A percentile compares a stretch with the other conserved stretches of the same genome.
phyloP scores from a whole-genome alignment of 352 stramenopile species.

The Pythium plurisporium region DNA sequence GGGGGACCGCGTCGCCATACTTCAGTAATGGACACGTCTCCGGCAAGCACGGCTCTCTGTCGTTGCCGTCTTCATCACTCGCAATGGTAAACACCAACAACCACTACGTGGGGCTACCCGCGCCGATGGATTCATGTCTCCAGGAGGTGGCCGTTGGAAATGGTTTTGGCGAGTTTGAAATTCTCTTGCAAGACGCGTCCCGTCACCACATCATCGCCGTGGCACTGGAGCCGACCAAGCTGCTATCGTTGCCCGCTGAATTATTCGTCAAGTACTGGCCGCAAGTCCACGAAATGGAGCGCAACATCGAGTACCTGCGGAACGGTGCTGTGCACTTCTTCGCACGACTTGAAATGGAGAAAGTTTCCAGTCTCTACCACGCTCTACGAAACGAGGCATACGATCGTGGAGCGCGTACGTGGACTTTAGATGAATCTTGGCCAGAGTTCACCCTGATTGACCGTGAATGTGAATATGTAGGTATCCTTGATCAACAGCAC shows the following conservation, averaged over 20 bases:
- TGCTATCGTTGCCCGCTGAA: constrained; percentile 46
- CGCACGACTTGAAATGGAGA: constrained; percentile 41
- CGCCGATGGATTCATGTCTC: constrained; percentile 24
- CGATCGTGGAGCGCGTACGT: constrained; percentile 40
- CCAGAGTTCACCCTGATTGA: too few relatives aligned
- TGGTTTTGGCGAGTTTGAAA: constrained; percentile 66
- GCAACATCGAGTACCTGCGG: constrained; percentile 47
- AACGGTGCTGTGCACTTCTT: constrained; percentile 34
- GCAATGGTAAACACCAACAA: neutral
- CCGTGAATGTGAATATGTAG: constrained; percentile 20
- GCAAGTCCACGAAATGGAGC: constrained; percentile 22
- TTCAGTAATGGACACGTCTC: too few relatives aligned
- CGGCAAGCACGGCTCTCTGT: neutral
- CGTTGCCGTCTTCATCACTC: neutral
- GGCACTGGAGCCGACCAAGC: constrained; percentile 40
- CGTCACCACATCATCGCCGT: constrained; percentile 33
- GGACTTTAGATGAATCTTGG: too few relatives aligned
- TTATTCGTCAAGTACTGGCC: constrained; percentile 52
- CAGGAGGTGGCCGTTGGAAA: constrained; percentile 33
- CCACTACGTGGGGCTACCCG: constrained; percentile 4
- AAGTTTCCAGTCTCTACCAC: constrained; percentile 54
- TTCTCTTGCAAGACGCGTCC: constrained; percentile 38
- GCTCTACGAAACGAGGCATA: constrained; percentile 41
- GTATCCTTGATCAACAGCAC: constrained; percentile 34
- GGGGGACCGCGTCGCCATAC: too few relatives aligned